A percentile compares a stretch with the other conserved stretches of the same genome.
Conservation (phyloP, 2,329 filamentous ascomycete species). For the Verticillium nonalfalfae region DNA sequence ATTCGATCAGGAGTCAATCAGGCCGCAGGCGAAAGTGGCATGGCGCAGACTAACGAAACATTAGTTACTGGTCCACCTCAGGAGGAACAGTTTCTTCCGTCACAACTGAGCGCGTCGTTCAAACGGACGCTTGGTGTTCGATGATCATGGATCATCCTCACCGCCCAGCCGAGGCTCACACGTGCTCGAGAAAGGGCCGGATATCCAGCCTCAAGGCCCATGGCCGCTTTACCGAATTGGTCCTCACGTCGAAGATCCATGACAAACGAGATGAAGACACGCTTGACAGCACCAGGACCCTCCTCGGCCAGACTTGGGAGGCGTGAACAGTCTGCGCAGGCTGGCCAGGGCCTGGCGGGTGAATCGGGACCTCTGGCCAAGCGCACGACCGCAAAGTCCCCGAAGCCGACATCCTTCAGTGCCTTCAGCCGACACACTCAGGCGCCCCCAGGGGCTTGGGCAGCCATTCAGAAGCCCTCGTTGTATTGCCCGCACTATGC, state of each 20-base stretch:
- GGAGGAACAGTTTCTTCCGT: not conserved
- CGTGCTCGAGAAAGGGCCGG: not conserved
- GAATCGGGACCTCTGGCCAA: not conserved
- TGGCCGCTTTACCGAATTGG: not conserved
- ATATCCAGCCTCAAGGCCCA: not conserved
- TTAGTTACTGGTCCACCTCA: not conserved
- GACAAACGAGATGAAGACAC: not conserved
- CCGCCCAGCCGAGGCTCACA: not conserved
- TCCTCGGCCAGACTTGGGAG: not conserved
- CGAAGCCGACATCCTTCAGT: not conserved
- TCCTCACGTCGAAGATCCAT: not conserved
- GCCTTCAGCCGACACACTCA: not conserved
- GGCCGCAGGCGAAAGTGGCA: no score
- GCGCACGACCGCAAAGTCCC: not conserved
- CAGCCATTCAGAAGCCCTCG: not conserved
- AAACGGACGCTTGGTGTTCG: not conserved
- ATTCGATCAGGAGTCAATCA: no score
- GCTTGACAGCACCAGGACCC: not conserved
- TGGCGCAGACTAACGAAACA: no score
- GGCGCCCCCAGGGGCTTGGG: not conserved
- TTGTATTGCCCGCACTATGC: not conserved
- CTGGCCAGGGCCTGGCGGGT: not conserved
- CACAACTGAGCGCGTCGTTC: not conserved
- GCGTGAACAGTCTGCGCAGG: not conserved
- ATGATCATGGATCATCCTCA: no score